These are phyloP conservation scores for Drechslerella dactyloides DNA, from an alignment of 2,329 filamentous ascomycete genomes.

Conservation along the genomic window DNA sequence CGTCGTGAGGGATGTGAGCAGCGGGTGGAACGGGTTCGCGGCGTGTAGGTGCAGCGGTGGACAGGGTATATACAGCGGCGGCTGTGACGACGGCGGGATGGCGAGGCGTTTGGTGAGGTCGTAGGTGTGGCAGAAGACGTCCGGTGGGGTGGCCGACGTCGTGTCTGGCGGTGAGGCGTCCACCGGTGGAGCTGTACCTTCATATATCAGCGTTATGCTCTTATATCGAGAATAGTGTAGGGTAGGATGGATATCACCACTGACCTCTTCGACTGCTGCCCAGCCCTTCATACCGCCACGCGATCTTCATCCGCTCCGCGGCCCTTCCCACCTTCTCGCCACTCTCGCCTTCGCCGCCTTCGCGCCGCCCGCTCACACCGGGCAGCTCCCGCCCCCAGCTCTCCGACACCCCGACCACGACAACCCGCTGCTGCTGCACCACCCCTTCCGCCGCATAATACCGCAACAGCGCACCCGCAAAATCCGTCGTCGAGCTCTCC, in stretches of 20 bases:
- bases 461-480: conserved; percentile 78
- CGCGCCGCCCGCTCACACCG: conserved; percentile 59
- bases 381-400: conserved; percentile 84
- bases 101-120: conserved; percentile 72
- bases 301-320: conserved; percentile 93
- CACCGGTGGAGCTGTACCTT: too few species aligned
- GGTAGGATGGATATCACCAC: conserved; percentile 57
- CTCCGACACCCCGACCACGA: conserved; percentile 80
- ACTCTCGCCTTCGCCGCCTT: conserved; percentile 59
- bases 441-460: conserved; percentile 95
- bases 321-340: conserved; percentile 55
- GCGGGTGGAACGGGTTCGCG: conserved; percentile 64
- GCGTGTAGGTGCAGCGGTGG: conserved; percentile 51
- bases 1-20: conserved; percentile 67
- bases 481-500: conserved; percentile 93
- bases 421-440: conserved; percentile 85
- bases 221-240: too few species aligned
- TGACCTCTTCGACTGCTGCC: conserved; percentile 66
- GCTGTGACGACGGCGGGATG: conserved; percentile 63
- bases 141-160: not conserved
- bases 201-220: too few species aligned
- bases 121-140: conserved; percentile 73
- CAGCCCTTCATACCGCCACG: conserved; percentile 91
- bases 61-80: conserved; percentile 63
- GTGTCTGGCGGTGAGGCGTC: too few species aligned